Conservation (phyloP, 257 asterid genomes). For the Schizonepeta tenuifolia region DNA sequence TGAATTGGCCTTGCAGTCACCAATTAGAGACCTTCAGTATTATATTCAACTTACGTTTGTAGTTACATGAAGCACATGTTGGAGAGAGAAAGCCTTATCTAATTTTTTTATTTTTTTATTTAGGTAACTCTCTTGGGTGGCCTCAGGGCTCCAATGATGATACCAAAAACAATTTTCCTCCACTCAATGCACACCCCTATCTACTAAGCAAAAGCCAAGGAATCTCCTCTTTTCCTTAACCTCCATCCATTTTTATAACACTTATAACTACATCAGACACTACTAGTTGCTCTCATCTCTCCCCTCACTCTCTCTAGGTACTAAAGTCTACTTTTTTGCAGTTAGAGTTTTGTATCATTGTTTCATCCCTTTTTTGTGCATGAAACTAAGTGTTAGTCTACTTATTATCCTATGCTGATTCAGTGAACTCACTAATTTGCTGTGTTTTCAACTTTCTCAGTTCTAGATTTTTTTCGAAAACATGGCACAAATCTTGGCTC, state of each 20-base stretch:
- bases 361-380: conserved; percentile 5
- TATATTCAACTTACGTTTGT: conserved; percentile 29
- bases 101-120: background rate
- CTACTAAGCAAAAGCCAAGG: conserved; percentile 68
- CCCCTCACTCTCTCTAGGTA: conserved; percentile 22
- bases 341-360: conserved; percentile 1
- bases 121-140: conserved; percentile 36
- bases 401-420: conserved; percentile 1
- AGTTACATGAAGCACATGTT: conserved; percentile 29
- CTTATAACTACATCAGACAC: conserved; percentile 17
- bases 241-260: conserved; percentile 35
- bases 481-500: conserved; percentile 97
- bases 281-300: conserved; percentile 34
- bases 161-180: conserved; percentile 68
- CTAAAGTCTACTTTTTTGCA: conserved; percentile 15
- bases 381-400: background rate
- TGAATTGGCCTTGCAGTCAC: conserved; percentile 30
- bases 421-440: background rate
- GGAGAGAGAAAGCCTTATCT: conserved; percentile 44
- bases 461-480: conserved; percentile 34
- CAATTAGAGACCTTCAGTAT: conserved; percentile 23
- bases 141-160: conserved; percentile 32
- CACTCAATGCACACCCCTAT: conserved; percentile 83
- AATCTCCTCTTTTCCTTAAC: conserved; percentile 34
- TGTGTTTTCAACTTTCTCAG: conserved; percentile 11